These are phyloP conservation scores for Canavalia ensiformis DNA, from an alignment of 306 rosid genomes.

Conservation along the genomic window DNA sequence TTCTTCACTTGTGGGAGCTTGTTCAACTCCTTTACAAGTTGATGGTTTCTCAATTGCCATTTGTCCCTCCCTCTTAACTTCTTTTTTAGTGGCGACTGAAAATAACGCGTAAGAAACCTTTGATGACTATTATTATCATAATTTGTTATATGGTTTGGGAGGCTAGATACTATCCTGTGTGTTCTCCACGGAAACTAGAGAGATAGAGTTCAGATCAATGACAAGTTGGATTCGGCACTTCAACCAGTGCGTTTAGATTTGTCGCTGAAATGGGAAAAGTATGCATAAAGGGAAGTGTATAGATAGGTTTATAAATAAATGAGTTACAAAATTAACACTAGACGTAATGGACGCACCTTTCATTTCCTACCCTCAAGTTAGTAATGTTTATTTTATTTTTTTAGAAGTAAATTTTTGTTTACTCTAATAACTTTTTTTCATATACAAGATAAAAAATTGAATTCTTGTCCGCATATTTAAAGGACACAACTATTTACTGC, in stretches of 20 bases:
- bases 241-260: slow-evolving; percentile 24
- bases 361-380: not conserved
- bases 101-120: not conserved
- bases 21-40: slow-evolving; percentile 6
- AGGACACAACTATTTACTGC: too few relatives aligned
- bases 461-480: too few relatives aligned
- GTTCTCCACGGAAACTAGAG: not conserved
- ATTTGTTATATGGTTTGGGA: not conserved
- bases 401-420: too few relatives aligned
- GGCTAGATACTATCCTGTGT: not conserved
- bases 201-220: not conserved
- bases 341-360: not conserved
- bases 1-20: not conserved
- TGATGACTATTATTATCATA: not conserved
- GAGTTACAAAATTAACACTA: not conserved
- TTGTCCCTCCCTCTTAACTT: not conserved
- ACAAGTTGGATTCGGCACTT: slow-evolving; percentile 7
- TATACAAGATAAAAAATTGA: too few relatives aligned
- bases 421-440: too few relatives aligned
- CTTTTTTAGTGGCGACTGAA: not conserved
- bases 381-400: too few relatives aligned
- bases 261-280: not conserved
- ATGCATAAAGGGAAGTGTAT: not conserved
- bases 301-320: not conserved
- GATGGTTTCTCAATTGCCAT: not conserved